Base-by-base conservation (phyloP, 1,284 basidiomycete genomes). In the Gymnopus androsaceus region DNA sequence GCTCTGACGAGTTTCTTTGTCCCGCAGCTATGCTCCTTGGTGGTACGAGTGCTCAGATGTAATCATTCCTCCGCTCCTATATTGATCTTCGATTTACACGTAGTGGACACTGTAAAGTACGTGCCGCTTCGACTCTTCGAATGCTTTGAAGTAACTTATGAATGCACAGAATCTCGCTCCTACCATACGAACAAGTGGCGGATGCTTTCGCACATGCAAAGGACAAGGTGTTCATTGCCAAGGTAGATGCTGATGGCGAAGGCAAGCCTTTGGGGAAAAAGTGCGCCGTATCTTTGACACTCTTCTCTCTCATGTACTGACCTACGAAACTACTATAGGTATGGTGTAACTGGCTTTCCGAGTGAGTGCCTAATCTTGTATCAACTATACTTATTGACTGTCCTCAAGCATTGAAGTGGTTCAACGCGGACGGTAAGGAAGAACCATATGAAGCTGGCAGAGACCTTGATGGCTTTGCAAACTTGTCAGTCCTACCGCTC, bases 321-420 rank as follows among this genome's bases (percentile, higher is more conserved):
- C 30, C n/a, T 21, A 27, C 19, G 7, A 9, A 30, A 37, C 17
- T 19, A 34, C 28, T 15, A 17, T 19, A 50, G 48, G 30, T 50
- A 50, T n/a, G 48, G 48, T 38, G 36, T 50, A n/a, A 50, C 48
- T 17, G 48, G 48, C n/a, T 54, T 56, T 51, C 34, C 59, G 94
- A 92, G n/a, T n/a, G n/a, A n/a, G n/a, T n/a, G n/a, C n/a, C n/a
- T n/a, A n/a, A n/a, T n/a, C n/a, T n/a, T n/a, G n/a, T n/a, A n/a
- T n/a, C n/a, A n/a, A n/a, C n/a, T n/a, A n/a, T n/a, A n/a, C n/a
- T n/a, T n/a, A n/a, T n/a, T n/a, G n/a, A n/a, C n/a, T n/a, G n/a
- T n/a, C n/a, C n/a, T n/a, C n/a, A n/a, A n/a, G n/a, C 95, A 41
- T 73, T 98, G 59, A 95, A 96, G 69, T 98, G 92, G 93, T 97